These are phyloP conservation scores for Aspergillus persii DNA, from an alignment of 2,329 filamentous ascomycete genomes.

Conservation along the genomic window DNA sequence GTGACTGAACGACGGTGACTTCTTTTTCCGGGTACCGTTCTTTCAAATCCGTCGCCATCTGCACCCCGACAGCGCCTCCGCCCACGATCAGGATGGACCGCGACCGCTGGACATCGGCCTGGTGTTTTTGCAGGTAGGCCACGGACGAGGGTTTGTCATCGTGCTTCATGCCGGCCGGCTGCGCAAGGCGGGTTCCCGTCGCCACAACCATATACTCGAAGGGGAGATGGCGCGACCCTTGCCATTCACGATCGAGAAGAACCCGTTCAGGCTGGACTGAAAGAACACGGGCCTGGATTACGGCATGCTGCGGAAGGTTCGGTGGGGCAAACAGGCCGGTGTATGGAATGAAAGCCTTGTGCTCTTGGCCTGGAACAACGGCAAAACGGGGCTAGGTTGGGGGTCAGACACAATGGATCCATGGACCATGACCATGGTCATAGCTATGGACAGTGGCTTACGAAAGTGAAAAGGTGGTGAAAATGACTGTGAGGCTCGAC, in stretches of 20 bases:
- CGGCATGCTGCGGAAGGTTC: constrained; percentile 22
- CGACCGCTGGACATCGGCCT: constrained; percentile 27
- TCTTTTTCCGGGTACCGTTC: constrained; percentile 48
- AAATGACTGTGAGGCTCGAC: constrained; percentile 37
- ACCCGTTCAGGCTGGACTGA: constrained; percentile 28
- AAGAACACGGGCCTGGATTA: constrained; percentile 33
- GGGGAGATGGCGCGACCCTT: constrained; percentile 28
- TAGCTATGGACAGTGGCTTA: constrained; percentile 12
- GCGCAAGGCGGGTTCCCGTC: constrained; percentile 33
- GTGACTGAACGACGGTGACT: constrained; percentile 50
- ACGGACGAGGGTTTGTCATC: constrained; percentile 35
- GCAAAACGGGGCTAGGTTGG: constrained; percentile 31
- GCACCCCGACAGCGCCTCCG: constrained; percentile 51
- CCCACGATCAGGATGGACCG: constrained; percentile 41
- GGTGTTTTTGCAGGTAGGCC: constrained; percentile 33
- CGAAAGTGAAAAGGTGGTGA: constrained; percentile 37
- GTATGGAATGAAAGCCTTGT: constrained; percentile 39
- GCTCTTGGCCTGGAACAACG: constrained; percentile 34
- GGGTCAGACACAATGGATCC: background rate
- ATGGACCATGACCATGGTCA: no score
- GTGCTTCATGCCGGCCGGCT: constrained; percentile 33
- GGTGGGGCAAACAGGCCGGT: constrained; percentile 26
- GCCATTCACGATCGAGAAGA: constrained; percentile 36
- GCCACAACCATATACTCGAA: constrained; percentile 36
- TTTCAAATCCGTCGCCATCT: constrained; percentile 52